A percentile compares a stretch with the other conserved stretches of the same genome.
phyloP scores from a whole-genome alignment of 495 filamentous ascomycete species.

The Paragyromitra xinjiangensis region DNA sequence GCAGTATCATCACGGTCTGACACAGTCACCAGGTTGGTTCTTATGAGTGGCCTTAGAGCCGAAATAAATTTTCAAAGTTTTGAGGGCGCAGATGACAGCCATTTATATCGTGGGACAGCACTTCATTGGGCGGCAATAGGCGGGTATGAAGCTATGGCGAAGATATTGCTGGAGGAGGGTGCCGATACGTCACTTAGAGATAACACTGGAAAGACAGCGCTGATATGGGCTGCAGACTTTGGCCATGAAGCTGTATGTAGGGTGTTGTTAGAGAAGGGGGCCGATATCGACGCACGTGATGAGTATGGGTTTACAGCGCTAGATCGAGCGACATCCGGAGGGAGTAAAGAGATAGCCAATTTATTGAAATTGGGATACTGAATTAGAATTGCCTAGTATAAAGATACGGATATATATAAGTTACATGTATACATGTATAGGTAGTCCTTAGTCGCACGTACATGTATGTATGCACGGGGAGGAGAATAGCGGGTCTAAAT shows the following conservation, averaged over 20 bases:
- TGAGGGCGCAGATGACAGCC: slow-evolving; percentile 7
- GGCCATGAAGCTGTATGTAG: slow-evolving; percentile 18
- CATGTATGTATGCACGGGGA: too few relatives aligned
- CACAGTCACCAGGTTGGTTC: background rate
- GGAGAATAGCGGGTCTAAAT: too few relatives aligned
- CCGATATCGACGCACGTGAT: slow-evolving; percentile 10
- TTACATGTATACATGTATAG: background rate
- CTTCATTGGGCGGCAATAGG: slow-evolving; percentile 41
- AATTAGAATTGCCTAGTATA: background rate
- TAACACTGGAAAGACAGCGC: slow-evolving; percentile 57
- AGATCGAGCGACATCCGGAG: slow-evolving; percentile 6
- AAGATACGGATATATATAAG: background rate
- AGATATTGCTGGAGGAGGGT: slow-evolving; percentile 25
- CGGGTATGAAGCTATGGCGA: slow-evolving; percentile 19
- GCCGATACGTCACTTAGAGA: slow-evolving; percentile 26
- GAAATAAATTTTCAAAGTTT: slow-evolving; percentile 36
- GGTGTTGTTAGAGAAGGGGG: slow-evolving; percentile 17
- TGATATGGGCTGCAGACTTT: slow-evolving; percentile 36
- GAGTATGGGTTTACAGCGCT: slow-evolving; percentile 26
- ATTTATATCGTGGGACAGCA: slow-evolving; percentile 37
- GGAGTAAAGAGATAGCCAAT: slow-evolving; percentile 15
- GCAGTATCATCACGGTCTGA: slow-evolving; percentile 32
- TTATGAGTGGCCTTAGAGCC: slow-evolving; percentile 11
- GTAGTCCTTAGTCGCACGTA: too few relatives aligned
- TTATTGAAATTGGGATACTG: background rate